Conservation (phyloP, 345 rosid species). For the Brassica incana region DNA sequence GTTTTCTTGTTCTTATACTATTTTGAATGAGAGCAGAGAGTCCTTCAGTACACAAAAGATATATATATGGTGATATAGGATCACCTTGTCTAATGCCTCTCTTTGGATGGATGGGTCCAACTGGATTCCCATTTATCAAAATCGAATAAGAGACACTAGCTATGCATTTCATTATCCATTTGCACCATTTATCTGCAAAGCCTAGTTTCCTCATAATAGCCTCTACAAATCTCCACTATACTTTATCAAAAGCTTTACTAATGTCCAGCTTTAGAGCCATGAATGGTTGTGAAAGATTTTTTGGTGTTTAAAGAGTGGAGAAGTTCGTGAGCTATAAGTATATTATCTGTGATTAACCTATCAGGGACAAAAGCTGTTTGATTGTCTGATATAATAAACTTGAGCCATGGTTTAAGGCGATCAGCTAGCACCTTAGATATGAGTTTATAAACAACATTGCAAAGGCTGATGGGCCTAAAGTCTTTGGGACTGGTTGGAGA, state of each 20-base stretch:
- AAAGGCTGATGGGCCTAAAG: no score
- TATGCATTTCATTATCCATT: neutral
- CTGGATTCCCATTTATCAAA: neutral
- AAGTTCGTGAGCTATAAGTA: neutral
- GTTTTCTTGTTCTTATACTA: no score
- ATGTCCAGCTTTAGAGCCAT: neutral
- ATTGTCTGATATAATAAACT: no score
- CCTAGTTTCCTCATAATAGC: neutral
- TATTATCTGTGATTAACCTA: no score
- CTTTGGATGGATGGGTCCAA: neutral
- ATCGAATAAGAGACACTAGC: neutral
- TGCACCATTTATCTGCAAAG: neutral
- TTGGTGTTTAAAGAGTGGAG: neutral
- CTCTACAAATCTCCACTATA: neutral
- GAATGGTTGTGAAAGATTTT: neutral
- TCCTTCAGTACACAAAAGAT: neutral
- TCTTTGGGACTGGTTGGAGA: no score
- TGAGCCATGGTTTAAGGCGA: no score
- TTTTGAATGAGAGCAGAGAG: neutral
- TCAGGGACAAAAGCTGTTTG: no score
- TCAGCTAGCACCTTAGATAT: no score
- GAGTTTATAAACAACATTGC: no score
- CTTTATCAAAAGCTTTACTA: neutral
- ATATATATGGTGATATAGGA: neutral
- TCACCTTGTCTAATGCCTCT: neutral